Conservation (phyloP, 345 rosid species). For the Citrus mangshanensis region DNA sequence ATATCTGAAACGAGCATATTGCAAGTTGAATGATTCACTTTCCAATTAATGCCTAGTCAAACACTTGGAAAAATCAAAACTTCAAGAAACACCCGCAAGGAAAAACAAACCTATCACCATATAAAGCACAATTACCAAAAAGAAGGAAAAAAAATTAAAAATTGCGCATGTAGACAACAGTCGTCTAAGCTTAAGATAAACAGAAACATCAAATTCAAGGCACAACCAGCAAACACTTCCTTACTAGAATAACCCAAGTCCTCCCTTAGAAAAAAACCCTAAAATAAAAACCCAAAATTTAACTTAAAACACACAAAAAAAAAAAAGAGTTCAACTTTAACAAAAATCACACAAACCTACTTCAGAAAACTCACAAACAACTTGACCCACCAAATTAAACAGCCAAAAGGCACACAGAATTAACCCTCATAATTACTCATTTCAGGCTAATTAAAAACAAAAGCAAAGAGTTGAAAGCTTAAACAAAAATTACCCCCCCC, state of each 20-base stretch:
- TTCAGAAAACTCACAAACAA: neutral
- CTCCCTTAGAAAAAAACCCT: slow-evolving; percentile 12
- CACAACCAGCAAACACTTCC: neutral
- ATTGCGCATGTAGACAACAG: neutral
- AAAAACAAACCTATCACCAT: neutral
- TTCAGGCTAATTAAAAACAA: slow-evolving; percentile 14
- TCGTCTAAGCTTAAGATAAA: slow-evolving; percentile 1
- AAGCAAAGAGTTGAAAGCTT: neutral
- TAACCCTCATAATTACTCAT: slow-evolving; percentile 17
- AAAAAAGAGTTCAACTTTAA: neutral
- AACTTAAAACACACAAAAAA: neutral
- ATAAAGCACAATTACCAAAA: neutral
- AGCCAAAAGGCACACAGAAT: slow-evolving; percentile 7
- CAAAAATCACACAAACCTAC: neutral
- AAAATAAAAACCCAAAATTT: slow-evolving; percentile 1
- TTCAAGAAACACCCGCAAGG: neutral
- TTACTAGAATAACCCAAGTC: slow-evolving; percentile 1
- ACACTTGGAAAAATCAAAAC: neutral
- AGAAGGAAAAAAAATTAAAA: neutral
- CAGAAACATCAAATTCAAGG: neutral
- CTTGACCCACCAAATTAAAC: slow-evolving; percentile 20
- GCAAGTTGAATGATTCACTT: neutral
- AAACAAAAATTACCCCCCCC: too few species aligned
- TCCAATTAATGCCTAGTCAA: slow-evolving; percentile 4
- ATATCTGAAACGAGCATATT: neutral